Percentiles rank a stretch among this genome's conserved stretches.
phyloP scores from a whole-genome alignment of 495 filamentous ascomycete species.

The Penicillium soppii region DNA sequence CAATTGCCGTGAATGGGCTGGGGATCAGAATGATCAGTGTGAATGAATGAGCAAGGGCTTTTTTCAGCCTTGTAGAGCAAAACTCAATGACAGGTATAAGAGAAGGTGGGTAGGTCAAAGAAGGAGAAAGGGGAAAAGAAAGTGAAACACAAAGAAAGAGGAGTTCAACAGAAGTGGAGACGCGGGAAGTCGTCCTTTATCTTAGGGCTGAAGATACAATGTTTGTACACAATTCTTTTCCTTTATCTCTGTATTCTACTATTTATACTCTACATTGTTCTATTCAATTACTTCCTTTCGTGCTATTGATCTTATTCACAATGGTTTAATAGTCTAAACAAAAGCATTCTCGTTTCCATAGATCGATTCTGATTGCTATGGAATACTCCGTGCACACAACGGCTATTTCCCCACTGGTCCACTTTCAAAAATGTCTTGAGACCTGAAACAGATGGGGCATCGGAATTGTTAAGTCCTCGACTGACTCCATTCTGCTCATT shows the following conservation, averaged over 20 bases:
- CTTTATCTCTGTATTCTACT: not conserved
- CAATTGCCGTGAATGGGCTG: slow-evolving; percentile 4
- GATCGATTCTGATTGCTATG: no score
- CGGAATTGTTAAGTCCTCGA: not conserved
- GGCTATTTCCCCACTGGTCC: not conserved
- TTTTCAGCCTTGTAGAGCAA: no score
- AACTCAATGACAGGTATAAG: not conserved
- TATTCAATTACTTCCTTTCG: no score
- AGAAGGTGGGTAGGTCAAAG: not conserved
- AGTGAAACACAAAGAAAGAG: slow-evolving; percentile 7
- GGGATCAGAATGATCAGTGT: not conserved
- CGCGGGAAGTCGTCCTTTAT: slow-evolving; percentile 1
- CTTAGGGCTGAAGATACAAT: slow-evolving; percentile 23
- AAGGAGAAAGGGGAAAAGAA: slow-evolving; percentile 1
- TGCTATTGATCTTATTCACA: no score
- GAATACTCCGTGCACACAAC: no score
- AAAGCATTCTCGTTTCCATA: no score
- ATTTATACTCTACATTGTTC: not conserved
- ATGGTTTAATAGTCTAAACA: no score
- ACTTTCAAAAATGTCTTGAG: not conserved
- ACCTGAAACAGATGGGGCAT: not conserved
- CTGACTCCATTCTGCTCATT: not conserved
- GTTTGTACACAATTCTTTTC: not conserved
- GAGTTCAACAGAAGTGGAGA: slow-evolving; percentile 4
- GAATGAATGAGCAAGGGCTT: slow-evolving; percentile 15